Conservation (phyloP, 2,329 filamentous ascomycete species). For the Cladosporium sp. region DNA sequence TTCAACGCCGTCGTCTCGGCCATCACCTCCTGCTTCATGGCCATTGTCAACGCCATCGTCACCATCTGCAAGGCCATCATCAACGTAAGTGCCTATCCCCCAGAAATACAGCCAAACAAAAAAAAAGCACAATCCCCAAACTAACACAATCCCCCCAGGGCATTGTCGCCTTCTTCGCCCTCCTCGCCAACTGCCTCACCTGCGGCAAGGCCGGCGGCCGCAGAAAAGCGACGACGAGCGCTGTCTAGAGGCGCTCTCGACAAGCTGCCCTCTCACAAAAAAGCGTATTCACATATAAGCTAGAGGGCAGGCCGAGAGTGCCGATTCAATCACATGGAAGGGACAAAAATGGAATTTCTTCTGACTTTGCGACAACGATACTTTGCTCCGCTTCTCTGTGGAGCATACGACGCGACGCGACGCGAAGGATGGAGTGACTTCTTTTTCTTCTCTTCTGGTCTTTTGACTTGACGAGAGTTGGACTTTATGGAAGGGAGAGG, state of each 20-base stretch:
- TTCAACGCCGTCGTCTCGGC: conserved; percentile 43
- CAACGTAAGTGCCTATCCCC: conserved; percentile 27
- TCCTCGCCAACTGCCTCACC: conserved; percentile 47
- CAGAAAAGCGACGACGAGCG: conserved; percentile 33
- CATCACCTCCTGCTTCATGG: conserved; percentile 45
- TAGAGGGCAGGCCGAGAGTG: neutral
- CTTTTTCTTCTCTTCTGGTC: too few species aligned
- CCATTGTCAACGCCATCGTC: conserved; percentile 44
- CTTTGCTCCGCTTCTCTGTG: too few species aligned
- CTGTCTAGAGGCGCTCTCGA: conserved; percentile 26
- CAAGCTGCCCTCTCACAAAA: neutral
- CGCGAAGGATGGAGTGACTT: too few species aligned
- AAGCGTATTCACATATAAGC: too few species aligned
- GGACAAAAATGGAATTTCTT: too few species aligned
- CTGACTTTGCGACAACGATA: too few species aligned
- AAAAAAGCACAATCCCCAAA: neutral
- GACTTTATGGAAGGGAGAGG: neutral
- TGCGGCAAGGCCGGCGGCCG: conserved; percentile 43
- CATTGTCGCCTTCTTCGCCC: conserved; percentile 47
- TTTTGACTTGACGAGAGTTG: too few species aligned
- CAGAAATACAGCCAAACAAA: neutral
- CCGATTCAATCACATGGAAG: neutral
- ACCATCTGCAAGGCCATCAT: conserved; percentile 44
- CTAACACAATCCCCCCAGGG: conserved; percentile 32
- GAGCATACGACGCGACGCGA: too few species aligned